Evolutionary conservation across 2,329 filamentous ascomycete species (phyloP).

Genomic region (Monosporascus sp.): DNA sequence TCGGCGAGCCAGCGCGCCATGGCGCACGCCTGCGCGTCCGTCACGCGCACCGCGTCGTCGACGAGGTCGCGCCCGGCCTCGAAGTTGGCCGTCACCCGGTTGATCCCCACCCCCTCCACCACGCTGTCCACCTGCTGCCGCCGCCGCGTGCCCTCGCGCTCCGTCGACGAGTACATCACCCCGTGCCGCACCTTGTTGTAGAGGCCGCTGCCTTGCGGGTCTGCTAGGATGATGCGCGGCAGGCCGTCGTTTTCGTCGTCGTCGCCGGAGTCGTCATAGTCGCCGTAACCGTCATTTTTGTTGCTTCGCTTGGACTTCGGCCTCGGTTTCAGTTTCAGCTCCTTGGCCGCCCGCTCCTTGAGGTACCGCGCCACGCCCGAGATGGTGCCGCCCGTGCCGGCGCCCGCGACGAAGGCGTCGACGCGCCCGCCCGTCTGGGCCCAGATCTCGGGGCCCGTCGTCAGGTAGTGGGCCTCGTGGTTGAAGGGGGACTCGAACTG

Average conservation of each 20-base stretch:
- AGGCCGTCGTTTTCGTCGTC: neutral
- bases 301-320: conserved; percentile 44
- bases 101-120: conserved; percentile 94
- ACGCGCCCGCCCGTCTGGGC: conserved; percentile 67
- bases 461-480: conserved; percentile 74
- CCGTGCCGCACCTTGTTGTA: conserved; percentile 90
- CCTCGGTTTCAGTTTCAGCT: neutral
- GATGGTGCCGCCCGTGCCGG: conserved; percentile 91
- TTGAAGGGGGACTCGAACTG: conserved; percentile 94
- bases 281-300: too few relatives aligned
- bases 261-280: neutral
- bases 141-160: conserved; percentile 84
- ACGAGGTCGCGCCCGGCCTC: conserved; percentile 80
- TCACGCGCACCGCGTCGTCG: conserved; percentile 85
- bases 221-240: conserved; percentile 66
- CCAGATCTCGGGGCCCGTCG: conserved; percentile 87
- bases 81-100: conserved; percentile 89
- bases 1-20: conserved; percentile 98
- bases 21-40: conserved; percentile 77
- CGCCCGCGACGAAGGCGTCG: conserved; percentile 88
- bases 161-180: conserved; percentile 89
- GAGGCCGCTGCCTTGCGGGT: conserved; percentile 89
- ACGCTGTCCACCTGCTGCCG: conserved; percentile 91
- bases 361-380: conserved; percentile 79
- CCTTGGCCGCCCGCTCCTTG: conserved; percentile 53